Evolutionary conservation across 2,329 filamentous ascomycete species (phyloP).

Genomic region (Pyrenochaeta sp.): DNA sequence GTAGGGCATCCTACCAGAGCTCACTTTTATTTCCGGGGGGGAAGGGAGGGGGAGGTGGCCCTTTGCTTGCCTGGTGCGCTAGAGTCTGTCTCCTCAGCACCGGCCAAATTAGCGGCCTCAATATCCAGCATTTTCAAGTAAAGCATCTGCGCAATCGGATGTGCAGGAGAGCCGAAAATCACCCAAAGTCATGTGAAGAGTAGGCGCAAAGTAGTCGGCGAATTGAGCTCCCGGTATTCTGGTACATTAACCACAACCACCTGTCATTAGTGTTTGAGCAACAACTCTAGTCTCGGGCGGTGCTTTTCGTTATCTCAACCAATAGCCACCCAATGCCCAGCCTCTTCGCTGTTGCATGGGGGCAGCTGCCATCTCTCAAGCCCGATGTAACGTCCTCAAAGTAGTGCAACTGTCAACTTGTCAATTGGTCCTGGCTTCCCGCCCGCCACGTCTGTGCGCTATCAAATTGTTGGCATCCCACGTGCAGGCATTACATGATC

Average conservation of each 20-base stretch:
- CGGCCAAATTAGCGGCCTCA: not conserved
- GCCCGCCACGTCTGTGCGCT: slow-evolving; percentile 17
- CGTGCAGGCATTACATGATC: slow-evolving; percentile 15
- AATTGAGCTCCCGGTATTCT: slow-evolving; percentile 22
- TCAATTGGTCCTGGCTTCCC: slow-evolving; percentile 17
- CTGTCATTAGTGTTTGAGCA: slow-evolving; percentile 8
- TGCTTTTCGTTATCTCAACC: slow-evolving; percentile 23
- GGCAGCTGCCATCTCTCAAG: slow-evolving; percentile 7
- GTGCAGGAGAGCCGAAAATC: slow-evolving; percentile 6
- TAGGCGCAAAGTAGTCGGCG: slow-evolving; percentile 20
- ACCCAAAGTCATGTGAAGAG: slow-evolving; percentile 5
- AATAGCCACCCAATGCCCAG: slow-evolving; percentile 16
- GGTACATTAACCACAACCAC: slow-evolving; percentile 17
- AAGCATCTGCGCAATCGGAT: not conserved
- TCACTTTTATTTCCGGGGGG: slow-evolving; percentile 11
- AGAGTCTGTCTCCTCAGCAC: slow-evolving; percentile 10
- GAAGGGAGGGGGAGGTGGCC: too few relatives aligned
- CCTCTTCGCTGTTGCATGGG: slow-evolving; percentile 7
- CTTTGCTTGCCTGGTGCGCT: too few relatives aligned
- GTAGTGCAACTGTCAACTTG: slow-evolving; percentile 23
- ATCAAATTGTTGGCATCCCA: slow-evolving; percentile 11
- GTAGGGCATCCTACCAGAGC: slow-evolving; percentile 10
- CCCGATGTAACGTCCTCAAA: slow-evolving; percentile 31
- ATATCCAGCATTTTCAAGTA: not conserved
- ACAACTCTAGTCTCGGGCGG: slow-evolving; percentile 14